These are phyloP conservation scores for Echria macrotheca DNA, from an alignment of 495 filamentous ascomycete genomes.

Conservation along the genomic window DNA sequence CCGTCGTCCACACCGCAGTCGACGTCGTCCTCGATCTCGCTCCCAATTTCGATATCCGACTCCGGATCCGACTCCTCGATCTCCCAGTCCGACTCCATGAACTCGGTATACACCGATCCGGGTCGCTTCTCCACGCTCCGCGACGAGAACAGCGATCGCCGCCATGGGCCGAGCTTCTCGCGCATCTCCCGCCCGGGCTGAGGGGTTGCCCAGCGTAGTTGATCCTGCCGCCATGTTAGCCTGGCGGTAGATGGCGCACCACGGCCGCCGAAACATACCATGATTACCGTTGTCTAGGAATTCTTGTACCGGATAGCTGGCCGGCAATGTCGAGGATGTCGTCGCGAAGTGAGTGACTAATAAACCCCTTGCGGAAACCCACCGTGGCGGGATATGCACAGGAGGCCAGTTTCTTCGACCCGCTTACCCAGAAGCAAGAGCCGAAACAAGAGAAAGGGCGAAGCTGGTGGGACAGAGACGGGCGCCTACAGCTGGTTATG, in stretches of 20 bases:
- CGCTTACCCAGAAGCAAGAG: constrained; percentile 15
- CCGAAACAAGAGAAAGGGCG: constrained; percentile 33
- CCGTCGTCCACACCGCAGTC: constrained; percentile 45
- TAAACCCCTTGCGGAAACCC: too few relatives aligned
- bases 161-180: constrained; percentile 38
- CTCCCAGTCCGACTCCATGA: constrained; percentile 68
- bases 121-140: constrained; percentile 42
- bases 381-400: constrained; percentile 15
- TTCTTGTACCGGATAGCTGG: too few relatives aligned
- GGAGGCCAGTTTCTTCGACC: constrained; percentile 15
- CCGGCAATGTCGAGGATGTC: too few relatives aligned
- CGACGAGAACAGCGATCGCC: constrained; percentile 41
- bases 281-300: constrained; percentile 10
- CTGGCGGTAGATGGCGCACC: too few relatives aligned
- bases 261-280: constrained; percentile 26
- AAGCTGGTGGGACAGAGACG: constrained; percentile 28
- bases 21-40: constrained; percentile 43
- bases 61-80: constrained; percentile 54
- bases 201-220: constrained; percentile 17
- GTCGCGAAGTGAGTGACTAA: too few relatives aligned
- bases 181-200: constrained; percentile 38
- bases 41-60: constrained; percentile 40
- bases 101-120: constrained; percentile 61
- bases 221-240: constrained; percentile 21
- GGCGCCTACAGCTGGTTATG: constrained; percentile 41